A percentile compares a stretch with the other conserved stretches of the same genome.
Conservation (phyloP, 2,329 filamentous ascomycete genomes). For the Lomentospora prolificans region DNA sequence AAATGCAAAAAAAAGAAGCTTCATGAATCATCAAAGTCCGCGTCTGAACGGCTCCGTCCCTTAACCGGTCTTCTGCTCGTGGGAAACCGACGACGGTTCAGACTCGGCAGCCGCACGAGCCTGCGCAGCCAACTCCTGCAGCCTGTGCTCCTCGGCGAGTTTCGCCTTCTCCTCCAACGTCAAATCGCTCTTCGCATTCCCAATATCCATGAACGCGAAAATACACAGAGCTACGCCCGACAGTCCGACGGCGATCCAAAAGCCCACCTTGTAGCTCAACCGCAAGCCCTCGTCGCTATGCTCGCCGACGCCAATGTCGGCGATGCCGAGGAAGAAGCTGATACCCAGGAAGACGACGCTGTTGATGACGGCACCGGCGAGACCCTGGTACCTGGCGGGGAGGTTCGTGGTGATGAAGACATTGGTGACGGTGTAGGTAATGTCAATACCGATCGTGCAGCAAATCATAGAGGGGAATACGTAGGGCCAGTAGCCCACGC, state of each 20-base stretch:
- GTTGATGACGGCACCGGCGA: conserved; percentile 57
- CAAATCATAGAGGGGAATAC: conserved; percentile 52
- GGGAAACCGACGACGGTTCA: not conserved
- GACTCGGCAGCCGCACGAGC: not conserved
- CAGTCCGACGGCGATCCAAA: conserved; percentile 49
- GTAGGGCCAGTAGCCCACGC: conserved; percentile 52
- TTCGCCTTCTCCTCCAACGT: conserved; percentile 14
- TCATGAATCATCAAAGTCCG: too few species aligned
- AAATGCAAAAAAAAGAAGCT: too few species aligned
- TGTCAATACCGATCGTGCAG: conserved; percentile 54
- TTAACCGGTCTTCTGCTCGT: not conserved
- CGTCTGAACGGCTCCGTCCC: too few species aligned
- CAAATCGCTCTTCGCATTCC: conserved; percentile 14
- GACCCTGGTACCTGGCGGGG: conserved; percentile 47
- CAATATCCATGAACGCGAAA: conserved; percentile 11
- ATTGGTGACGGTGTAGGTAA: conserved; percentile 56
- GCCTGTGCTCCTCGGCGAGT: conserved; percentile 10
- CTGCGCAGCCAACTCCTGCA: not conserved
- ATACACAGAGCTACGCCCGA: conserved; percentile 40
- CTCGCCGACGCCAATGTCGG: conserved; percentile 43
- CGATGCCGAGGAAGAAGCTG: conserved; percentile 52
- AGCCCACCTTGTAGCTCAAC: conserved; percentile 47
- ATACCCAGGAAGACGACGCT: conserved; percentile 52
- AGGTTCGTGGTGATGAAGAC: conserved; percentile 58
- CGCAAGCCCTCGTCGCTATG: conserved; percentile 30